Conservation (phyloP, 495 filamentous ascomycete genomes). For the Pseudomonodictys pantanalensis region DNA sequence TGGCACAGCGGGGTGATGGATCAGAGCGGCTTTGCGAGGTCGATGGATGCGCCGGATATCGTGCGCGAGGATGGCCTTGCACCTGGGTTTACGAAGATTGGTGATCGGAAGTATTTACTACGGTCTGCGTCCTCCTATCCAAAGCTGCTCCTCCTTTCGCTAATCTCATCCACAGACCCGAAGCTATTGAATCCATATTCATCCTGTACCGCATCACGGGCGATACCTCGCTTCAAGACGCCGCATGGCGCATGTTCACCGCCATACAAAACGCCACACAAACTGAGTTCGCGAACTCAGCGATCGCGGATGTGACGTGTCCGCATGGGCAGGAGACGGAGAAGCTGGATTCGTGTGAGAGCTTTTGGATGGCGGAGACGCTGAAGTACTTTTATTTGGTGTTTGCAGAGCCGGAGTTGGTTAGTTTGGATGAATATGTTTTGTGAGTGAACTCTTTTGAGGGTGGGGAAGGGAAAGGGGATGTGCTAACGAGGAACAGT, state of each 20-base stretch:
- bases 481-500: slow-evolving; percentile 12
- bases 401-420: slow-evolving; percentile 19
- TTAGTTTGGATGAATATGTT: slow-evolving; percentile 30
- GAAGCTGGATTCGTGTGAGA: slow-evolving; percentile 25
- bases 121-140: neutral
- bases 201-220: slow-evolving; percentile 75
- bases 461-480: neutral
- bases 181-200: slow-evolving; percentile 56
- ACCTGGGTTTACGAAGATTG: slow-evolving; percentile 57
- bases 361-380: slow-evolving; percentile 31
- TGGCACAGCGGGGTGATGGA: slow-evolving; percentile 43
- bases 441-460: slow-evolving; percentile 15
- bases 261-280: slow-evolving; percentile 59
- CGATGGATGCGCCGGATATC: slow-evolving; percentile 39
- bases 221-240: slow-evolving; percentile 59
- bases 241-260: slow-evolving; percentile 75
- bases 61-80: slow-evolving; percentile 48
- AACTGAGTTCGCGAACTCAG: slow-evolving; percentile 57
- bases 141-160: neutral
- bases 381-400: slow-evolving; percentile 30
- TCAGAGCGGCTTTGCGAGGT: slow-evolving; percentile 27
- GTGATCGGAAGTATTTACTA: slow-evolving; percentile 45
- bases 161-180: slow-evolving; percentile 56
- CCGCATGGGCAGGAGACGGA: slow-evolving; percentile 11
- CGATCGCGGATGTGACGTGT: slow-evolving; percentile 56